Base-by-base conservation (phyloP, 2,329 filamentous ascomycete species). In the Clarireedia monteithiana region DNA sequence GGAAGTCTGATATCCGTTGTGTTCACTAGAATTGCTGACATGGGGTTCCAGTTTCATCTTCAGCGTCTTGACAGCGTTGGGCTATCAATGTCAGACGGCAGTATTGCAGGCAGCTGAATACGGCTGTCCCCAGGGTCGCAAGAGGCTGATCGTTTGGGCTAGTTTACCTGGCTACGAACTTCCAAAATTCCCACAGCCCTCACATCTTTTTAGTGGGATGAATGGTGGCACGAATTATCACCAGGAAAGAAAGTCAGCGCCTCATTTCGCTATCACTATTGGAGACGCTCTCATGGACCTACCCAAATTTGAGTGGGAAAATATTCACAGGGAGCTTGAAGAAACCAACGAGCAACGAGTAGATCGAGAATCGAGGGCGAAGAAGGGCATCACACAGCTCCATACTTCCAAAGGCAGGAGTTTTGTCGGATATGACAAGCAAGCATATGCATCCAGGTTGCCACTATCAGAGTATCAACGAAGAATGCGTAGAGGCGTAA, bases 31-130 rank as follows among this genome's bases (percentile, higher is more conserved):
- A 14, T 39, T 15, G 27, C 17, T 15, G 24, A 48, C 4, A 46
- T n/a, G 17, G 45, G 15, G 2, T 42, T 4, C 3, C 17, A 64
- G 61, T 20, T 59, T 65, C 10, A 61, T 65, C 6, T 48, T 63
- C 24, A 58, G 63, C 3, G 38, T 48, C 15, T 44, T 63, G 2
- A 64, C 58, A 20, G 52, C 48, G 2, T 10, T 65, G 26, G 63
- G 62, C 3, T 66, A 66, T 30, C 59, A 63, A 49, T 58, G 52
- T 3, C 62, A 64, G n/a, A 53, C 46, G 27, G 53, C 57, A 4
- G 6, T 58, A 7, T 36, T 64, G 1, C 56, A 65, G 27, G 58
- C 57, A 24, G 59, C 42, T 14, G 56, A 61, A 17, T 58, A 57
- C 24, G 52, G 55, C 4, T 24, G 39, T 6, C 62, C 63, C 1